Base-by-base conservation (phyloP, 768 basidiomycete species). In the Thelephora aurantiotincta region DNA sequence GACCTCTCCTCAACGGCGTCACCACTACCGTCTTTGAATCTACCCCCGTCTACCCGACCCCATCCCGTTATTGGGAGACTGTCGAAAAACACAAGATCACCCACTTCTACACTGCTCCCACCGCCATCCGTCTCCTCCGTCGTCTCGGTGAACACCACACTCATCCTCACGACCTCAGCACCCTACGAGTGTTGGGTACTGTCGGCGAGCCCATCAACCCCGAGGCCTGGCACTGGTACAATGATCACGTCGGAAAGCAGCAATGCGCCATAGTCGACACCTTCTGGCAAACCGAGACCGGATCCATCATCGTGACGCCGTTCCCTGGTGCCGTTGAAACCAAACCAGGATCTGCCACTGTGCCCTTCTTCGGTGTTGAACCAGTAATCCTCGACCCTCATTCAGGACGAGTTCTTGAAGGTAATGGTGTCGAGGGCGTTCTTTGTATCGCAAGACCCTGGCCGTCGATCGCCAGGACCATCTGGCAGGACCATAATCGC, bases 131-230 rank as follows among this genome's bases (percentile, higher is more conserved):
- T 47, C 77, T 97, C 30, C 72, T 99, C 43, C 81, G 85, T 52
- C 70, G 82, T 34, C 77, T 94, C 34, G 94, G 94, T 43, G 75
- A 80, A 48, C 80, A 91, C 42, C 88, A 93, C 60, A 88, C 90
- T 48, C 73, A 87, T 59, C 68, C 74, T 9, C 73, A 90, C 65
- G 90, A 96, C 60, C 73, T 99, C 43, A 78, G 73, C 57, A 75
- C 74, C 13, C 65, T 99, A 49, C 80, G 96, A 49, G 83, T 96
- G 6, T 69, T 99, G 35, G 94, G 96, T 19, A 82, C 74, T 50
- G 96, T 98, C 41, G 96, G 94, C 48, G 96, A 99, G 67, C 96
- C 96, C 1, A 98, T 99, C 71, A 97, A 97, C 65, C 92, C 93
- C 22, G 94, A 97, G 63, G 94, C 94, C 11, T 97, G 96, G 94